Evolutionary conservation across 176 grass and related monocot species (phyloP).

Genomic region (Carex kokanica): DNA sequence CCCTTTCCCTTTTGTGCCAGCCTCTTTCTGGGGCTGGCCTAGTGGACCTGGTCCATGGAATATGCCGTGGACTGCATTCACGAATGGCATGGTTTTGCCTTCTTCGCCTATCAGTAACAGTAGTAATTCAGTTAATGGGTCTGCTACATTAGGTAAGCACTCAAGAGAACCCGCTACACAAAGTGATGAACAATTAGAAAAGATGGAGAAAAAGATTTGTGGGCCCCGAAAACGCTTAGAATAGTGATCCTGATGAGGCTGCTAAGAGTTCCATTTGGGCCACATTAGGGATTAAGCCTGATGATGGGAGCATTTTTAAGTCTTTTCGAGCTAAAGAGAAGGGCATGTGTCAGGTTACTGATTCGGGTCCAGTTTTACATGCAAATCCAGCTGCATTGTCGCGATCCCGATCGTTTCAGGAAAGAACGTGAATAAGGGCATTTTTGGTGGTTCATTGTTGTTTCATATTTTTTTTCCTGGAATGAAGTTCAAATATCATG

Average conservation of each 20-base stretch:
- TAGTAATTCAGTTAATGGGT: constrained; percentile 38
- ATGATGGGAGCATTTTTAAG: constrained; percentile 45
- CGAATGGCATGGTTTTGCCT: constrained; percentile 4
- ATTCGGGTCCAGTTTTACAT: constrained; percentile 49
- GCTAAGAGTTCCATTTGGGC: constrained; percentile 74
- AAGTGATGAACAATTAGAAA: constrained; percentile 38
- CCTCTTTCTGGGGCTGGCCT: constrained; percentile 50
- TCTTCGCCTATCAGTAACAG: constrained; percentile 38
- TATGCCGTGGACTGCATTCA: constrained; percentile 42
- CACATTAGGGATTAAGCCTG: constrained; percentile 70
- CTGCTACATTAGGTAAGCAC: constrained; percentile 59
- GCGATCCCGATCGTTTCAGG: constrained; percentile 51
- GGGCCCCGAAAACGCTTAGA: constrained; percentile 62
- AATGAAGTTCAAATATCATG: background rate
- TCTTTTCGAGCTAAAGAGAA: constrained; percentile 37
- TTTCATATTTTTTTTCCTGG: constrained; percentile 6
- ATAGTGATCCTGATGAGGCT: constrained; percentile 52
- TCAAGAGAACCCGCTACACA: constrained; percentile 49
- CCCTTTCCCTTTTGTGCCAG: constrained; percentile 49
- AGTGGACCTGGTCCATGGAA: constrained; percentile 41
- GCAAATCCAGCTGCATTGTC: constrained; percentile 65
- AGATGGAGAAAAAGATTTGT: constrained; percentile 45
- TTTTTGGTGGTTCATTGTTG: constrained; percentile 1
- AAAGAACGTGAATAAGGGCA: constrained; percentile 44
- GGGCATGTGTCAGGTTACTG: constrained; percentile 27